A percentile compares a stretch with the other conserved stretches of the same genome.
Evolutionary conservation across 305 asterid genomes (phyloP).

Genomic region (Rubia balearica): DNA sequence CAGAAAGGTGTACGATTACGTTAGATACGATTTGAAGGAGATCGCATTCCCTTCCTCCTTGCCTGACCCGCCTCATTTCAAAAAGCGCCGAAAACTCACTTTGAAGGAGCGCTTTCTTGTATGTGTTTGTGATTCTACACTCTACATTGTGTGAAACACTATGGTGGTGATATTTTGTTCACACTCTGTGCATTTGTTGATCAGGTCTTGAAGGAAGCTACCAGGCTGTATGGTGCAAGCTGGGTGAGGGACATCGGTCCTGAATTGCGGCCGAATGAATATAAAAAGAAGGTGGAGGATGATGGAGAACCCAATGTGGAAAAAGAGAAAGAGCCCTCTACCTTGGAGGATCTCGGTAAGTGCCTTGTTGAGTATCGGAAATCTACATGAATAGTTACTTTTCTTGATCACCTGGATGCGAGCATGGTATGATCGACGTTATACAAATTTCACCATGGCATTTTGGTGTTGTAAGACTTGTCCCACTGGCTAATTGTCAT

Average conservation of each 20-base stretch:
- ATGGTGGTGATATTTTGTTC: not conserved
- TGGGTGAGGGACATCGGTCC: conserved; percentile 97
- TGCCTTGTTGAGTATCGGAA: not conserved
- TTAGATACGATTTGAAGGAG: conserved; percentile 82
- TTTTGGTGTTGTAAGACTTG: not conserved
- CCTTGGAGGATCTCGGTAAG: conserved; percentile 74
- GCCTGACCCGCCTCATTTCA: conserved; percentile 84
- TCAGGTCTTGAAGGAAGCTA: conserved; percentile 83
- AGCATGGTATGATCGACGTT: not conserved
- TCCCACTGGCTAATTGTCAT: not conserved
- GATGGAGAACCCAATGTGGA: conserved; percentile 19
- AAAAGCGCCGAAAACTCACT: conserved; percentile 46
- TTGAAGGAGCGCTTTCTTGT: conserved; percentile 72
- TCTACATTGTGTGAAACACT: too few species aligned
- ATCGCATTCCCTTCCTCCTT: conserved; percentile 86
- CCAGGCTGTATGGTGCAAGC: conserved; percentile 74
- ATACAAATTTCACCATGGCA: not conserved
- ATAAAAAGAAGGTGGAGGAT: conserved; percentile 39
- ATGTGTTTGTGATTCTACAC: conserved; percentile 20
- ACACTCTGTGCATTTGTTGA: conserved; percentile 9
- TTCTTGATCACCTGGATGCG: not conserved
- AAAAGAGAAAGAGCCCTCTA: conserved; percentile 49
- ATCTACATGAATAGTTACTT: not conserved
- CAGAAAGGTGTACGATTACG: conserved; percentile 58
- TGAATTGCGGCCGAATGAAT: conserved; percentile 69